Percentiles rank a stretch among this genome's conserved stretches.
These are phyloP conservation scores for Taphrina betulina DNA, from an alignment of 1,139 yeast genomes.

Conservation along the genomic window DNA sequence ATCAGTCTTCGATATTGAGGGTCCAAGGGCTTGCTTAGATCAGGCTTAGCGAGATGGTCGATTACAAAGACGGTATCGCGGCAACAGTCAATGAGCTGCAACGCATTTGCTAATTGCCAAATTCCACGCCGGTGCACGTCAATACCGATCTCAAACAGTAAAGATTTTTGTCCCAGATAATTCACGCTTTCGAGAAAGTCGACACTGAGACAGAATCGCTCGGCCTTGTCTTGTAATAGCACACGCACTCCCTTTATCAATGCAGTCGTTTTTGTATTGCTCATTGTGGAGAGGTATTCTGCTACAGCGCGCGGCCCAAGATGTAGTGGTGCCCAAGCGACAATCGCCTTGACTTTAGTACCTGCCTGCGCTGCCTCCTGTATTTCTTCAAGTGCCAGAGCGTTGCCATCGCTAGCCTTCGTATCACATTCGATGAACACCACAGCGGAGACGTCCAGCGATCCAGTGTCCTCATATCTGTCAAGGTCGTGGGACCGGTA, in stretches of 20 bases:
- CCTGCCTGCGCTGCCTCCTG: constrained; percentile 8
- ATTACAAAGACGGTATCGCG: constrained; percentile 10
- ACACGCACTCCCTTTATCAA: constrained; percentile 13
- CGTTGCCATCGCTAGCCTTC: not conserved
- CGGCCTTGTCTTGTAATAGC: constrained; percentile 24
- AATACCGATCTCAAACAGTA: constrained; percentile 22
- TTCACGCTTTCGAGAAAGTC: not conserved
- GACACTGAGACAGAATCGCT: not conserved
- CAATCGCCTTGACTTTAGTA: not conserved
- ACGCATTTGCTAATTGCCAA: constrained; percentile 6
- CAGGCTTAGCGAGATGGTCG: constrained; percentile 25
- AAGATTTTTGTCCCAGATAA: not conserved
- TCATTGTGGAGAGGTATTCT: not conserved
- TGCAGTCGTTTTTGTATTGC: not conserved
- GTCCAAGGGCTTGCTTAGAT: not conserved
- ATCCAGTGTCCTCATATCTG: not conserved
- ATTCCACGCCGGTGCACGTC: constrained; percentile 15
- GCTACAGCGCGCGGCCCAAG: no score
- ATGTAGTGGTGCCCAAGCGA: constrained; percentile 28
- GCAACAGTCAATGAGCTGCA: not conserved
- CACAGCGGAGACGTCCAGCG: no score
- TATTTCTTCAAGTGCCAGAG: constrained; percentile 1
- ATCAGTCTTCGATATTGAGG: not conserved
- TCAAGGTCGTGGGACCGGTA: not conserved
- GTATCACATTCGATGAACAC: constrained; percentile 26